Base-by-base conservation (phyloP, 129 eudicot genomes). In the carrot (Daucus carota) region DNA sequence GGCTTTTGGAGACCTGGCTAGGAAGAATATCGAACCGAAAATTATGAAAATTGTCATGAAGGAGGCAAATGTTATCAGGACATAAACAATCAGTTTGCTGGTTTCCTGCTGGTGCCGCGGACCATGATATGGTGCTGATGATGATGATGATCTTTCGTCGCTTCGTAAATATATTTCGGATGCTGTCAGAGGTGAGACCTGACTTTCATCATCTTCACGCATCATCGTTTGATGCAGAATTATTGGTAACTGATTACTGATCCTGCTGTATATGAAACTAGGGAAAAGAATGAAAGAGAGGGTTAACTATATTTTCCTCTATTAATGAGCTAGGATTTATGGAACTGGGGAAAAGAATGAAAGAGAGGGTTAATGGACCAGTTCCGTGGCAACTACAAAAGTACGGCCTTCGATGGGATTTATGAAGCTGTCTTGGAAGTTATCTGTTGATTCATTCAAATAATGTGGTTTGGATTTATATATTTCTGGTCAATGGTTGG, bases 51-150 rank as follows among this genome's bases (percentile, higher is more conserved):
- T 24, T 4, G 76, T n/a, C 72, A 79, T 42, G 5, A 45, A 33
- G 40, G 78, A 8, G 69, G 84, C 87, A 72, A 80, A 8, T 60
- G 65, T 18, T 28, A 82, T 46, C 16, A 86, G 80, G n/a, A 82
- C 14, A 84, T 86, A 75, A 4, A 88, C 93, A 29, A 88, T 42
- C 48, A 45, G 69, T 62, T 86, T 88, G 69, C 81, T 84, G 81
- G 69, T 75, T 63, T 80, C 43, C 42, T 81, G 81, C 42, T 79
- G 80, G 41, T 65, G 34, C 70, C 38, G 66, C 0, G 8, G 77
- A 66, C 70, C 77, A 52, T 24, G 26, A 48, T 38, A 54, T 31
- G 18, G 22, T 70, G 44, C 66, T 18, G 75, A 42, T 28, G 50
- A 29, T 14, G 68, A 24, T 45, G 54, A 46, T 44, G 60, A 71